These are phyloP conservation scores for Lachnellula suecica DNA, from an alignment of 2,329 filamentous ascomycete species.

Conservation along the genomic window DNA sequence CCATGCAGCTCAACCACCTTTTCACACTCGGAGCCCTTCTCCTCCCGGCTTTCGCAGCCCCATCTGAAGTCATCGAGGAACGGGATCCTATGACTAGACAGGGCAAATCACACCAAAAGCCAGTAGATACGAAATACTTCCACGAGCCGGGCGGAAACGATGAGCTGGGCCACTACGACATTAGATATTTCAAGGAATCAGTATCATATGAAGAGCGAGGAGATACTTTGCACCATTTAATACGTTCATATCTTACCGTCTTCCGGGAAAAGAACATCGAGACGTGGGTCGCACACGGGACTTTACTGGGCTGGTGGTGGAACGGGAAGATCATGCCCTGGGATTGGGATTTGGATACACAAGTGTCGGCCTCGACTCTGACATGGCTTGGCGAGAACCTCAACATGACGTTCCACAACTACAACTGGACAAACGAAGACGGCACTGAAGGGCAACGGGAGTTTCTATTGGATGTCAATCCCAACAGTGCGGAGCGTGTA, in stretches of 20 bases:
- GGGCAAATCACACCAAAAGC: not conserved
- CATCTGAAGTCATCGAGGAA: not conserved
- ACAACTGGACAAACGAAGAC: conserved; percentile 38
- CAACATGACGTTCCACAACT: conserved; percentile 61
- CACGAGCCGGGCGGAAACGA: conserved; percentile 59
- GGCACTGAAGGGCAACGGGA: conserved; percentile 43
- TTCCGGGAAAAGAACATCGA: conserved; percentile 66
- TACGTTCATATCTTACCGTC: conserved; percentile 71
- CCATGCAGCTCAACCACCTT: conserved; percentile 16
- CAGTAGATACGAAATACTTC: conserved; percentile 30
- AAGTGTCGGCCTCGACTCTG: conserved; percentile 69
- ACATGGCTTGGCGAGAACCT: conserved; percentile 61
- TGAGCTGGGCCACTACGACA: conserved; percentile 71
- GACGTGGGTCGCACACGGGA: conserved; percentile 86
- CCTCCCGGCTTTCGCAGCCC: conserved; percentile 4
- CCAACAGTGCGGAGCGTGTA: conserved; percentile 59
- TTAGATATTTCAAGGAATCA: conserved; percentile 63
- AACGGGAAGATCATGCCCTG: conserved; percentile 75
- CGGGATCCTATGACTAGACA: not conserved
- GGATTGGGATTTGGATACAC: conserved; percentile 84
- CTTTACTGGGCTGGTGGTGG: conserved; percentile 88
- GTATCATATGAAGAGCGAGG: conserved; percentile 66
- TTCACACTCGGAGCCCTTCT: conserved; percentile 12
- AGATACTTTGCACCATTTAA: conserved; percentile 66
- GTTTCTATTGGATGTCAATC: conserved; percentile 78